Conservation (phyloP, 1,139 yeast species). For the Nakaseomyces kungkrabaensis region DNA sequence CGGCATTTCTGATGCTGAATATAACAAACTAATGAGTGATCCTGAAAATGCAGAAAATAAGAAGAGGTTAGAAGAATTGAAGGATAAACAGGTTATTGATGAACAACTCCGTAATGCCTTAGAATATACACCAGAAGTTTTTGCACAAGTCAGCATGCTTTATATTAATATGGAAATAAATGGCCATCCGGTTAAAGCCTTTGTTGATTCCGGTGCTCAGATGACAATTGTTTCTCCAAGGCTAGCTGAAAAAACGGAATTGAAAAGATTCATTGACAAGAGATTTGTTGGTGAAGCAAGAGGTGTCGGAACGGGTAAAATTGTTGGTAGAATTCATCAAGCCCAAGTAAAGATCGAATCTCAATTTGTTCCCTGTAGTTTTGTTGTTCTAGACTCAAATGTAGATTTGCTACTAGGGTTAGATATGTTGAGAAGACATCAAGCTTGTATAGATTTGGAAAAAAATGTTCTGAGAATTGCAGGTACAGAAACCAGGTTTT, state of each 20-base stretch:
- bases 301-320: constrained; percentile 81
- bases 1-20: constrained; percentile 38
- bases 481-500: constrained; percentile 56
- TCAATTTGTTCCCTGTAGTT: constrained; percentile 63
- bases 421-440: constrained; percentile 75
- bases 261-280: constrained; percentile 67
- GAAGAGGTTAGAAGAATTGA: constrained; percentile 54
- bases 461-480: constrained; percentile 65
- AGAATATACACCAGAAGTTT: constrained; percentile 85
- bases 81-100: constrained; percentile 62
- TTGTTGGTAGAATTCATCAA: constrained; percentile 78
- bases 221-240: constrained; percentile 70
- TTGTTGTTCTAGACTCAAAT: constrained; percentile 70
- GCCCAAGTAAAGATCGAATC: constrained; percentile 76
- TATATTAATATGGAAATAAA: constrained; percentile 70
- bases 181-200: constrained; percentile 75
- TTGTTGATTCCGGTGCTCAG: constrained; percentile 96
- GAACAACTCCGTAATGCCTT: constrained; percentile 72
- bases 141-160: constrained; percentile 74
- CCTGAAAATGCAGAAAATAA: constrained; percentile 74
- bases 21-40: constrained; percentile 43
- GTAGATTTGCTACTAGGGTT: constrained; percentile 50
- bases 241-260: constrained; percentile 64
- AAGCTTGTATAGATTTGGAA: constrained; percentile 68
- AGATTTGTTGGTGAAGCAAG: constrained; percentile 74